phyloP scores from a whole-genome alignment of 768 basidiomycete genomes.

The Russula olivacea region DNA sequence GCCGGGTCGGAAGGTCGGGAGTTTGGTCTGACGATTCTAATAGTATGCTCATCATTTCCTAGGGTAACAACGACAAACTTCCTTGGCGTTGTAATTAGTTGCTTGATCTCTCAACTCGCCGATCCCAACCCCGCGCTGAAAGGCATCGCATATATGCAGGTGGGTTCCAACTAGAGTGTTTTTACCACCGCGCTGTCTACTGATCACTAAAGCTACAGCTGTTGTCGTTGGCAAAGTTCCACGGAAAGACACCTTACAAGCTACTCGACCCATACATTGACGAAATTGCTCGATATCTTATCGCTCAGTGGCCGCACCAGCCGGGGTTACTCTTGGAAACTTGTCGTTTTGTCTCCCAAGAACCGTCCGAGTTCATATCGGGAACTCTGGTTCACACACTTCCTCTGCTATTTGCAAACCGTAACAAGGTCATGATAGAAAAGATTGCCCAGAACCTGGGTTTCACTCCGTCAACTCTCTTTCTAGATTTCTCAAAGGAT shows the following conservation, averaged over 20 bases:
- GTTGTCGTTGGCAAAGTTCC: constrained; percentile 47
- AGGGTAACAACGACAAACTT: constrained; percentile 48
- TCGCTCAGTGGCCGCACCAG: constrained; percentile 51
- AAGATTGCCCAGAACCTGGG: constrained; percentile 52
- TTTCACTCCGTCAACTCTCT: constrained; percentile 41
- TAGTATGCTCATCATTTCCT: not conserved
- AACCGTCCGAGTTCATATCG: constrained; percentile 54
- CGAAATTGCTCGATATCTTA: constrained; percentile 58
- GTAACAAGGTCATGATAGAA: constrained; percentile 53
- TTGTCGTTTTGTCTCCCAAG: constrained; percentile 60
- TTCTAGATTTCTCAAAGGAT: constrained; percentile 50
- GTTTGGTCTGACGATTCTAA: constrained; percentile 9
- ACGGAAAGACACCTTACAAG: constrained; percentile 57
- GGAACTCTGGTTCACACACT: constrained; percentile 59
- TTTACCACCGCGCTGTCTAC: constrained; percentile 13
- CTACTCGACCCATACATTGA: constrained; percentile 67
- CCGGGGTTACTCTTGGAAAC: constrained; percentile 56
- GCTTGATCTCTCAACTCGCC: constrained; percentile 62
- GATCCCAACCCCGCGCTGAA: constrained; percentile 62
- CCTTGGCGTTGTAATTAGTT: constrained; percentile 52
- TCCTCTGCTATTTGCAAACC: constrained; percentile 60
- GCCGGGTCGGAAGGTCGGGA: constrained; percentile 44
- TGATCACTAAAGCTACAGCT: constrained; percentile 42
- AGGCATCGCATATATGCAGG: constrained; percentile 65
- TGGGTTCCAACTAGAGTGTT: constrained; percentile 29